Conservation (phyloP, 768 basidiomycete genomes). For the Trichaptum fuscoviolaceum region DNA sequence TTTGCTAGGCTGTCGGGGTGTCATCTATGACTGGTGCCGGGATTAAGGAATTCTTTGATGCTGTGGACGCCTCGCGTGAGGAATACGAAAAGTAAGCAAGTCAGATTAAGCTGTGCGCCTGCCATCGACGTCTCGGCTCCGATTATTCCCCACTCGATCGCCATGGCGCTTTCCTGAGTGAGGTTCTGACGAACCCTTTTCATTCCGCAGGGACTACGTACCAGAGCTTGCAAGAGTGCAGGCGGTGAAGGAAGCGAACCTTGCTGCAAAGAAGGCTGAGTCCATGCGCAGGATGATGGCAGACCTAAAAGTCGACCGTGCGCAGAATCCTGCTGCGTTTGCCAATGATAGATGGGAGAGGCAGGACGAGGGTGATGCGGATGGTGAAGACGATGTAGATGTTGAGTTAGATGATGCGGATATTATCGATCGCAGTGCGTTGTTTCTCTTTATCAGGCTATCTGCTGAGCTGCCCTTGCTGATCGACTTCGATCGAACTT, state of each 20-base stretch:
- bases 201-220: constrained; percentile 74
- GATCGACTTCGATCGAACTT: constrained; percentile 6
- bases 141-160: neutral
- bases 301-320: constrained; percentile 73
- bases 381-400: constrained; percentile 50
- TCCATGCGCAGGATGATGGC: constrained; percentile 73
- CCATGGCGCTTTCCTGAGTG: constrained; percentile 2
- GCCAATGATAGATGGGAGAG: constrained; percentile 59
- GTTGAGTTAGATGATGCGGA: constrained; percentile 39
- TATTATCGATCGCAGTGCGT: constrained; percentile 70
- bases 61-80: constrained; percentile 79
- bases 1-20: constrained; percentile 83
- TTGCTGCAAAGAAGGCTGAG: constrained; percentile 66
- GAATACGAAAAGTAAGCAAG: constrained; percentile 80
- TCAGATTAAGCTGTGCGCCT: neutral
- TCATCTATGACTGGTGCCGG: constrained; percentile 96
- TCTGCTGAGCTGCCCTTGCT: neutral
- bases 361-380: constrained; percentile 46
- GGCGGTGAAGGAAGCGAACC: constrained; percentile 53
- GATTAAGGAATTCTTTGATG: constrained; percentile 85
- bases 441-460: neutral
- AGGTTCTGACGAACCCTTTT: constrained; percentile 3
- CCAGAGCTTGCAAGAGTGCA: constrained; percentile 80
- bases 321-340: constrained; percentile 52
- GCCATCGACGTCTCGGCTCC: neutral